phyloP scores from a whole-genome alignment of 2,329 filamentous ascomycete species.

The Biscogniauxia mediterranea region DNA sequence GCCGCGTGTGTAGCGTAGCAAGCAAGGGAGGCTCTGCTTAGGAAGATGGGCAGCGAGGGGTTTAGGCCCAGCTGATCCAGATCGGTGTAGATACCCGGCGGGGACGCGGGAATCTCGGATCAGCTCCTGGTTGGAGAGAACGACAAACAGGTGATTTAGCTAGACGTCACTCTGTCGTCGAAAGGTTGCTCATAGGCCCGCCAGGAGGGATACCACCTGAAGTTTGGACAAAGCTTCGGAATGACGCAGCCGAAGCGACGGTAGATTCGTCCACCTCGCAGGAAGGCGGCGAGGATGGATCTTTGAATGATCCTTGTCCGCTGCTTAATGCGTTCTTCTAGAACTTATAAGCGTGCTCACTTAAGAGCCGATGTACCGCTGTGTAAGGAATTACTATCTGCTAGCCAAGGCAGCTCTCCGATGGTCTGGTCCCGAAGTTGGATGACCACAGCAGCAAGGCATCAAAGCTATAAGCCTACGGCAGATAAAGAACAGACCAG shows the following conservation, averaged over 20 bases:
- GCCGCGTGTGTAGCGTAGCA: neutral
- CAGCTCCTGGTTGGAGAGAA: constrained; percentile 1
- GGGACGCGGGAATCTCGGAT: constrained; percentile 4
- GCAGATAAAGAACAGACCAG: neutral
- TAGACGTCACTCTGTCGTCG: constrained; percentile 2
- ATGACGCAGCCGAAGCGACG: constrained; percentile 10
- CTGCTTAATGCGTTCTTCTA: neutral
- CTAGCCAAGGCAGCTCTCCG: neutral
- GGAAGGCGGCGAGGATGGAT: neutral
- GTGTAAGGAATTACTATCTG: neutral
- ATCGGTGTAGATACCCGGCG: constrained; percentile 3
- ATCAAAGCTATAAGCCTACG: neutral
- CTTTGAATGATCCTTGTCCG: neutral
- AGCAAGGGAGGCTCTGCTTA: constrained; percentile 14
- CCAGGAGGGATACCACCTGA: constrained; percentile 11
- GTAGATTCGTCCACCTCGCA: neutral
- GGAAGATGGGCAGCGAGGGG: constrained; percentile 6
- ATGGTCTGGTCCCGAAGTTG: neutral
- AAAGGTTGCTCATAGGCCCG: constrained; percentile 13
- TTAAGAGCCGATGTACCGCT: neutral
- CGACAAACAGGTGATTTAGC: constrained; percentile 1
- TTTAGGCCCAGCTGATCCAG: constrained; percentile 11
- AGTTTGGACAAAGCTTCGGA: constrained; percentile 6
- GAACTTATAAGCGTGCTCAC: neutral
- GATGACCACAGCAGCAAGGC: neutral